These are phyloP conservation scores for Tripterygium wilfordii DNA, from an alignment of 177 flowering plant species.

Conservation along the genomic window DNA sequence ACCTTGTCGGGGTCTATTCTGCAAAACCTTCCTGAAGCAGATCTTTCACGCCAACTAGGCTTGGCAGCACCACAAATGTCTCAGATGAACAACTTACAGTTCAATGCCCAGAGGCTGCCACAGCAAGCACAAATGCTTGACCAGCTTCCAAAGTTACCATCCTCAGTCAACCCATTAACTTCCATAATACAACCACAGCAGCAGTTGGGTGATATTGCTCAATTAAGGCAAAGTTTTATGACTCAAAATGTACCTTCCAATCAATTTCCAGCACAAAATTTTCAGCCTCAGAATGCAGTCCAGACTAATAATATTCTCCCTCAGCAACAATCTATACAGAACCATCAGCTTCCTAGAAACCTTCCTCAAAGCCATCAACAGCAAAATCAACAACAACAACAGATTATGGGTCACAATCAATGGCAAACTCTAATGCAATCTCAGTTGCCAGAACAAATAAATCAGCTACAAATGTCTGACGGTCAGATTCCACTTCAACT, in stretches of 20 bases:
- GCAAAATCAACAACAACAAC: constrained; percentile 27
- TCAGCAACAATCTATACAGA: constrained; percentile 40
- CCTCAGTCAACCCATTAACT: constrained; percentile 41
- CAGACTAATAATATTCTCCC: constrained; percentile 33
- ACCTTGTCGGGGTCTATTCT: constrained; percentile 44
- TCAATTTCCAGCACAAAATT: constrained; percentile 52
- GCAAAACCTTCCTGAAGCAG: constrained; percentile 51
- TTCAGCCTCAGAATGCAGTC: constrained; percentile 39
- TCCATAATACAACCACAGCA: constrained; percentile 54
- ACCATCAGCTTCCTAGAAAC: constrained; percentile 41
- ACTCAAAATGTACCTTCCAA: constrained; percentile 43
- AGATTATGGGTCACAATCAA: constrained; percentile 33
- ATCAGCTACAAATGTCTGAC: constrained; percentile 55
- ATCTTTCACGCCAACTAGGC: constrained; percentile 70
- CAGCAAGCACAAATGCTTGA: constrained; percentile 66
- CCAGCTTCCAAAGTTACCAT: constrained; percentile 55
- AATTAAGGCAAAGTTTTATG: constrained; percentile 43
- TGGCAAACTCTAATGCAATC: constrained; percentile 33
- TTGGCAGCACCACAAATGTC: constrained; percentile 48
- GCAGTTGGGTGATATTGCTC: constrained; percentile 47
- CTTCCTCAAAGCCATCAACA: constrained; percentile 33
- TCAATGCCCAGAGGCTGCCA: constrained; percentile 46
- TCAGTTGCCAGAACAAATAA: constrained; percentile 38
- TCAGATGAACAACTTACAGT: constrained; percentile 54
- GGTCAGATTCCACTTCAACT: constrained; percentile 66